Base-by-base conservation (phyloP, 768 basidiomycete genomes). In the Amylocystis lapponica region DNA sequence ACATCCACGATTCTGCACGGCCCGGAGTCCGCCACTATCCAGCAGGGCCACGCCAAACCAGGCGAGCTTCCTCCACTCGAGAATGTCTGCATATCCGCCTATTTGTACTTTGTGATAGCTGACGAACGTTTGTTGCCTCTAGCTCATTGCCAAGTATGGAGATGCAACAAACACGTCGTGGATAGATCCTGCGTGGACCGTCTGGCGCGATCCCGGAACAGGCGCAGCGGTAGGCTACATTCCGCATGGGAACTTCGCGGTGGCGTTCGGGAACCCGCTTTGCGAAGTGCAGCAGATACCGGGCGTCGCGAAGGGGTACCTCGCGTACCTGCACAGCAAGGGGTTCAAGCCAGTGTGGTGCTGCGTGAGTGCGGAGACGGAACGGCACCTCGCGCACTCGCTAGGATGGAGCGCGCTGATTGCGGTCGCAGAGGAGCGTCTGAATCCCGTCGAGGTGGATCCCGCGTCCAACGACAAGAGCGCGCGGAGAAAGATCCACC, bases 151-250 rank as follows among this genome's bases (percentile, higher is more conserved):
- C 4, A 66, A 70, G 39, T 76, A 85, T 49, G 82, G 83, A 14
- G 81, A 83, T 26, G 76, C 79, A 6, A 77, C 77, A 40, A 74
- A 82, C 31, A 86, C 82, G 0, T 75, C 81, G 8, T 86, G 82
- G 82, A 68, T 83, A 8, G 83, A 88, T 66, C 72, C 51, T 33
- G 65, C 58, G 49, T 70, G 64, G 64, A 59, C 66, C 16, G 63
- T 74, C 19, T 75, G 73, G 72, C 74, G 58, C 59, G 78, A 57
- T 72, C 69, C 57, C 56, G 60, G 37, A 59, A 79, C 54, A 62
- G 81, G 81, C 56, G 73, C 77, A 2, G 74, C 81, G 0, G 72
- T 82, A 34, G 81, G 79, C 4, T 83, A 79, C 62, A 75, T 81
- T 57, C 66, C 69, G 14, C 56, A 65, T 44, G 68, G 72, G 39